Percentiles rank a stretch among this genome's conserved stretches.
Conservation (phyloP, 768 basidiomycete species). For the Nidularia pulvinata region DNA sequence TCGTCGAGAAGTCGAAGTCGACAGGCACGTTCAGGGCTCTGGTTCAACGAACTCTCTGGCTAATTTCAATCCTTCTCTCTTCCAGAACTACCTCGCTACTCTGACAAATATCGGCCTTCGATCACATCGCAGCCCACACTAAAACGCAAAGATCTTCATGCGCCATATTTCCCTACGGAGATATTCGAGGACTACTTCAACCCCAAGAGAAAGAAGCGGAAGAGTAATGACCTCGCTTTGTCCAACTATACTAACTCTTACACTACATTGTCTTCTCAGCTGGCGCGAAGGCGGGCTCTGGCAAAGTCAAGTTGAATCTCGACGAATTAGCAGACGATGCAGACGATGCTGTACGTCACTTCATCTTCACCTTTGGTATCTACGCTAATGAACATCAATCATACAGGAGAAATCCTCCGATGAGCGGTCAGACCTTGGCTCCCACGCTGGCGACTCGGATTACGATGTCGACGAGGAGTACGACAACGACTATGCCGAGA, state of each 20-base stretch:
- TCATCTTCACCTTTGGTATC: neutral
- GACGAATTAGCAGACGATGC: constrained; percentile 69
- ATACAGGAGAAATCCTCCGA: constrained; percentile 68
- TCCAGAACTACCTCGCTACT: constrained; percentile 77
- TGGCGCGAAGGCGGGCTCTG: constrained; percentile 8
- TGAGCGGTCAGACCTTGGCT: constrained; percentile 67
- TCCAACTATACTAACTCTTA: neutral
- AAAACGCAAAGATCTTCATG: constrained; percentile 69
- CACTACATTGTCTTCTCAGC: constrained; percentile 2
- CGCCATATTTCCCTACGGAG: constrained; percentile 76
- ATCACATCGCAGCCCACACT: constrained; percentile 60
- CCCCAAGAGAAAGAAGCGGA: constrained; percentile 49
- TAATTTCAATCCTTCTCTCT: neutral
- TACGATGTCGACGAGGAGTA: constrained; percentile 92
- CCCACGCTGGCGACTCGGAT: constrained; percentile 66
- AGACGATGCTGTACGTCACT: constrained; percentile 48
- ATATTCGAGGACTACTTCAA: constrained; percentile 84
- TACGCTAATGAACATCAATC: neutral
- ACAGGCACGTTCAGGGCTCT: constrained; percentile 33
- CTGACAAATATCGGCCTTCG: constrained; percentile 79
- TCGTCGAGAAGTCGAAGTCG: constrained; percentile 71
- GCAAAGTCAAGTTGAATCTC: constrained; percentile 51
- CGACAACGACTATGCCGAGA: constrained; percentile 89
- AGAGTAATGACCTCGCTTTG: too few relatives aligned
- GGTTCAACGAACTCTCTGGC: neutral